These are phyloP conservation scores for Articulospora tetracladia DNA, from an alignment of 495 filamentous ascomycete species.

Conservation along the genomic window DNA sequence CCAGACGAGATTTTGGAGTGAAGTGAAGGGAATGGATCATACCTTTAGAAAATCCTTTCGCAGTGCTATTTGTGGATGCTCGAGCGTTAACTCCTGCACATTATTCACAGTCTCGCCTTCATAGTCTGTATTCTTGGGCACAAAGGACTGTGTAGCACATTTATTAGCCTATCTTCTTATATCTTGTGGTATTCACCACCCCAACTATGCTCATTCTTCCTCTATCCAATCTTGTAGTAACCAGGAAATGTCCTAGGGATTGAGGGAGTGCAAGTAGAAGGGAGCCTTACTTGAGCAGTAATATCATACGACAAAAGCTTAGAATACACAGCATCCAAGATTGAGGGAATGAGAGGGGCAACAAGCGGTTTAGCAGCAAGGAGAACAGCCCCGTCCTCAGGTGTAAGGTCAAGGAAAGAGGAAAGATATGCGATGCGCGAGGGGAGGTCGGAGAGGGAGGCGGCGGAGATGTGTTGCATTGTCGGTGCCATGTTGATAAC, in stretches of 20 bases:
- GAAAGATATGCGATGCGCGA: constrained; percentile 30
- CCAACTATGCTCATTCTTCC: too few species aligned
- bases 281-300: constrained; percentile 25
- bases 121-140: constrained; percentile 35
- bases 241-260: too few species aligned
- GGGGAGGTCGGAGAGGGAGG: constrained; percentile 26
- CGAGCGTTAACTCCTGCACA: constrained; percentile 25
- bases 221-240: too few species aligned
- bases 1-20: too few species aligned
- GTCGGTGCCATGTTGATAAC: neutral
- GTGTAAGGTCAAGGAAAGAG: constrained; percentile 32
- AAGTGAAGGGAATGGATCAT: neutral
- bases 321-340: constrained; percentile 34
- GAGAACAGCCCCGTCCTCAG: constrained; percentile 28
- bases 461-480: constrained; percentile 34
- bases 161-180: too few species aligned
- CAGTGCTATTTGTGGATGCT: constrained; percentile 37
- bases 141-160: constrained; percentile 25
- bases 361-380: constrained; percentile 29
- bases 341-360: constrained; percentile 29
- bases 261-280: too few species aligned
- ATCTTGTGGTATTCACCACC: too few species aligned
- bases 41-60: constrained; percentile 36
- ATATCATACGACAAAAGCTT: constrained; percentile 39
- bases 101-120: constrained; percentile 26